Conservation (phyloP, 2,329 filamentous ascomycete species). For the Penicillium sp. region DNA sequence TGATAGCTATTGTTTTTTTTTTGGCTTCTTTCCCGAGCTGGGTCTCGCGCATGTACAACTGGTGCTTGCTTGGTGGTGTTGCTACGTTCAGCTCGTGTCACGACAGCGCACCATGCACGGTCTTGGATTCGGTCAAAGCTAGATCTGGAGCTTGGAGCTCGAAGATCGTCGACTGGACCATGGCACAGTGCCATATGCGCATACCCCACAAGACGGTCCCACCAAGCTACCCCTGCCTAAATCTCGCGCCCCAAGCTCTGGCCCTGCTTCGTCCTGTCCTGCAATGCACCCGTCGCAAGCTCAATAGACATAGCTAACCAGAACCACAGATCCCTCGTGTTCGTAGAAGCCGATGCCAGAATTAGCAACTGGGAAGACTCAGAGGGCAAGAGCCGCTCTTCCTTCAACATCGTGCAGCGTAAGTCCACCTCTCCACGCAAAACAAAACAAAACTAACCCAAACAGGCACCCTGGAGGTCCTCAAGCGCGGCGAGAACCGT, state of each 20-base stretch:
- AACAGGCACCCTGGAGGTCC: conserved; percentile 37
- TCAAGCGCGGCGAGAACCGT: conserved; percentile 30
- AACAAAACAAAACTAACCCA: background rate
- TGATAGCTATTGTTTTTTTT: conserved; percentile 24
- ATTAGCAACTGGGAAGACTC: conserved; percentile 68
- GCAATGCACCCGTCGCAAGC: background rate
- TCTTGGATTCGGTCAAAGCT: background rate
- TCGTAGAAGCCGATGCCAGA: conserved; percentile 78
- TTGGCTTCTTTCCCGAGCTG: background rate
- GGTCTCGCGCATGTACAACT: conserved; percentile 9
- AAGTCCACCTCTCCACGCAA: conserved; percentile 41
- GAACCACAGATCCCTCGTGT: conserved; percentile 69
- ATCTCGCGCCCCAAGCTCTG: background rate
- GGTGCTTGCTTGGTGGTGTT: background rate
- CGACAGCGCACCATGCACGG: background rate
- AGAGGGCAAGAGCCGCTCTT: conserved; percentile 66
- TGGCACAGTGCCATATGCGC: background rate
- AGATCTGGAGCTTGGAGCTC: background rate
- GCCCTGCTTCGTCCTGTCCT: background rate
- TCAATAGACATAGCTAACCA: background rate
- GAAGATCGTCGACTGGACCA: too few relatives aligned
- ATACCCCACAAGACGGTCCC: background rate
- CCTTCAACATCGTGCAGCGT: conserved; percentile 79
- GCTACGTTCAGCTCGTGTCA: background rate
- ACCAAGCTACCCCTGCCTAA: background rate